phyloP scores from a whole-genome alignment of 352 stramenopile genomes.

The Thraustochytrium striatum region DNA sequence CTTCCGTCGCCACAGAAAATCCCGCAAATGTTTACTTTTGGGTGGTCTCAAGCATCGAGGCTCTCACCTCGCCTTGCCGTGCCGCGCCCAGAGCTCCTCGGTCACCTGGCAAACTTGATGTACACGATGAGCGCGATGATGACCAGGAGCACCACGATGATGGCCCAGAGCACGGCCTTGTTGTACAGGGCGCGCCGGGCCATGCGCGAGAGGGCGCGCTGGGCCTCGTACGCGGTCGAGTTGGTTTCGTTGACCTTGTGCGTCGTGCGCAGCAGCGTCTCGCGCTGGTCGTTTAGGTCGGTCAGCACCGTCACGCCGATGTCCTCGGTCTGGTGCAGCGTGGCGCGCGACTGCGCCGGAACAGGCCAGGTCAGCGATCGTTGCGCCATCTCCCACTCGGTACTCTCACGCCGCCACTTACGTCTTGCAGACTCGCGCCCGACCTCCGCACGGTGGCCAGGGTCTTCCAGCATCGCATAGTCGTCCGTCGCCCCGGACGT shows the following conservation, averaged over 20 bases:
- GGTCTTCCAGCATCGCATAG: too few relatives aligned
- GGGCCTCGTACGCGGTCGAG: background rate
- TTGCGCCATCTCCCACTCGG: background rate
- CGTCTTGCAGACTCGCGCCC: background rate
- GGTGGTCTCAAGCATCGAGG: too few relatives aligned
- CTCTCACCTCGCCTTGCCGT: too few relatives aligned
- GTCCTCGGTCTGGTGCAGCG: slow-evolving; percentile 23
- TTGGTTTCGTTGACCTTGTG: slow-evolving; percentile 40
- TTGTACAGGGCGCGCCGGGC: slow-evolving; percentile 32
- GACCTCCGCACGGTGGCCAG: slow-evolving; percentile 25
- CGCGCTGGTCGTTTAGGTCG: slow-evolving; percentile 6
- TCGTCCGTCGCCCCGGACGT: too few relatives aligned
- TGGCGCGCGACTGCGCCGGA: background rate
- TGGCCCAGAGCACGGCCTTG: slow-evolving; percentile 13
- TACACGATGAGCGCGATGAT: slow-evolving; percentile 23
- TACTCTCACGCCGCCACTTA: background rate
- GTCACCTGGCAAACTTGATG: slow-evolving; percentile 38
- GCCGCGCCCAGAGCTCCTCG: too few relatives aligned
- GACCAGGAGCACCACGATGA: slow-evolving; percentile 32
- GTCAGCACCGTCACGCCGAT: background rate
- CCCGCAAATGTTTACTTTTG: too few relatives aligned
- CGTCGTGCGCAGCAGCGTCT: slow-evolving; percentile 18
- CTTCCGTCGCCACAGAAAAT: too few relatives aligned
- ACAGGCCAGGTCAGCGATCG: background rate
- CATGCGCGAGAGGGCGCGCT: background rate